Conservation (phyloP, 139 green algal genomes). For the Yamagishiella unicocca region DNA sequence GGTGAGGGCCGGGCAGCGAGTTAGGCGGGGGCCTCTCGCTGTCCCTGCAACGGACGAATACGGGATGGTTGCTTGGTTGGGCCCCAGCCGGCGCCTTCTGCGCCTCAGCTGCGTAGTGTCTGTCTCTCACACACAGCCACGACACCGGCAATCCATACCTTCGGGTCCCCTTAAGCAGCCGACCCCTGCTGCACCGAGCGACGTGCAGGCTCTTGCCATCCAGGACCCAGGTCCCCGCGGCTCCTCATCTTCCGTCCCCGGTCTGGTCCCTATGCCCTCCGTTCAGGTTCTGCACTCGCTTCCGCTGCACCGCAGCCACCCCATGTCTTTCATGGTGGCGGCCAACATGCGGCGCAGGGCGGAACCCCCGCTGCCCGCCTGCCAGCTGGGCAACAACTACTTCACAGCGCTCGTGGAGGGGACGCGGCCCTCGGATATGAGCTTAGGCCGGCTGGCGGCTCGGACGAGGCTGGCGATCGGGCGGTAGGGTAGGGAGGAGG, state of each 20-base stretch:
- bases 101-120: too few species aligned
- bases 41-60: too few species aligned
- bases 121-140: too few species aligned
- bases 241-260: too few species aligned
- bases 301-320: not conserved
- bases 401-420: not conserved
- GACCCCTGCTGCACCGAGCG: too few species aligned
- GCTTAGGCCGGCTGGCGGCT: not conserved
- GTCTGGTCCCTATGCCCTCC: too few species aligned
- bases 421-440: not conserved
- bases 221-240: too few species aligned
- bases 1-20: not conserved
- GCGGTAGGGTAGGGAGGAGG: not conserved
- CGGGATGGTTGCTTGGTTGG: too few species aligned
- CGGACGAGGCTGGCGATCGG: not conserved
- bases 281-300: conserved; percentile 22
- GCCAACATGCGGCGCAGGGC: not conserved
- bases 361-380: not conserved
- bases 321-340: not conserved
- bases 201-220: too few species aligned
- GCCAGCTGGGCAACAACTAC: conserved; percentile 10
- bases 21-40: not conserved
- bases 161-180: not conserved
- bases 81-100: too few species aligned
- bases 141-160: not conserved